These are phyloP conservation scores for Kluyveromyces sp. DNA, from an alignment of 1,139 yeast species.

Conservation along the genomic window DNA sequence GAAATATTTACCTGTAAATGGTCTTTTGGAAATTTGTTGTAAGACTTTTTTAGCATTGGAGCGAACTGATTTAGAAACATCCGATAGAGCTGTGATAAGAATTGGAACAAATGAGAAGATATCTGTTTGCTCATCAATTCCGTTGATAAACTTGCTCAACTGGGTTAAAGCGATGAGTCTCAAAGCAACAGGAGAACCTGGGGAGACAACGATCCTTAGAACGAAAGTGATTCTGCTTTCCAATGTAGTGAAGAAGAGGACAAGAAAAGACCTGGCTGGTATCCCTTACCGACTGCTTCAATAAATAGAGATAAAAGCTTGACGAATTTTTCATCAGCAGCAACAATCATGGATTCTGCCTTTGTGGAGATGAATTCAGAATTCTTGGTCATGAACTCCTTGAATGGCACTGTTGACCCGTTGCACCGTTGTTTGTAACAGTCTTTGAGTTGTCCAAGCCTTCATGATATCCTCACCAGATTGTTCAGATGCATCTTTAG, in stretches of 20 bases:
- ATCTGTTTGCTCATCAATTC: constrained; percentile 31
- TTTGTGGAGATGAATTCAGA: constrained; percentile 24
- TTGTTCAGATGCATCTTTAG: constrained; percentile 18
- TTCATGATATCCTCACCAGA: constrained; percentile 25
- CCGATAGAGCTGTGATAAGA: constrained; percentile 34
- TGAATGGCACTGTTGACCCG: constrained; percentile 18
- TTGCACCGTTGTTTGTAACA: constrained; percentile 20
- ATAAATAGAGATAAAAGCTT: constrained; percentile 37
- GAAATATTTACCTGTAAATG: constrained; percentile 36
- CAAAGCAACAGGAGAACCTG: constrained; percentile 49
- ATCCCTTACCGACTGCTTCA: constrained; percentile 34
- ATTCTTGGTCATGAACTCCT: constrained; percentile 27
- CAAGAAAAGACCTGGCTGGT: constrained; percentile 30
- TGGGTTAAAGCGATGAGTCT: constrained; percentile 42
- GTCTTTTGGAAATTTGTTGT: constrained; percentile 32
- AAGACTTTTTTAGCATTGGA: constrained; percentile 28
- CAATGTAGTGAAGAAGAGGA: constrained; percentile 29
- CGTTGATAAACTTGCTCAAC: constrained; percentile 34
- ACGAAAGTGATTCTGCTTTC: constrained; percentile 48
- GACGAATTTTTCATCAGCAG: constrained; percentile 39
- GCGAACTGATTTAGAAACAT: constrained; percentile 36
- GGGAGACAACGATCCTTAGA: constrained; percentile 48
- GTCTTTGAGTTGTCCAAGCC: constrained; percentile 28
- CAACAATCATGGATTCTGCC: constrained; percentile 23
- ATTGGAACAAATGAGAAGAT: constrained; percentile 39